Evolutionary conservation across 345 rosid genomes (phyloP).

Genomic region (Ailanthus altissimus): DNA sequence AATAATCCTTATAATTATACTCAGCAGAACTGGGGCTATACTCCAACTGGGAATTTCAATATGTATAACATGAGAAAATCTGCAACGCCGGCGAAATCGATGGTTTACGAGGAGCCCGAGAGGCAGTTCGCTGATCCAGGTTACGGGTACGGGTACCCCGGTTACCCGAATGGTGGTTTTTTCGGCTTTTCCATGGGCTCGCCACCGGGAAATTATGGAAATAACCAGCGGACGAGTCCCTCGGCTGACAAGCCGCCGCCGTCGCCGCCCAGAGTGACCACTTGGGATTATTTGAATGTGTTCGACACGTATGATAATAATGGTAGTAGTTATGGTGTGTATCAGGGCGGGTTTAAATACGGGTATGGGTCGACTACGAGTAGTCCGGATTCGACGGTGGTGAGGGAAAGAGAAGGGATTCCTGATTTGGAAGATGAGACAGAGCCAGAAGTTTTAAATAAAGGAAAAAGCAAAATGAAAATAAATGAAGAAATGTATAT

Average conservation of each 20-base stretch:
- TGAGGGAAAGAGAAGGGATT: constrained; percentile 93
- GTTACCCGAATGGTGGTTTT: constrained; percentile 45
- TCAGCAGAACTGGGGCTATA: constrained; percentile 46
- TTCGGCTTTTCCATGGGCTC: constrained; percentile 53
- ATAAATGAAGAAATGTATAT: constrained; percentile 31
- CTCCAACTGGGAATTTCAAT: constrained; percentile 31
- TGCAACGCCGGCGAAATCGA: constrained; percentile 59
- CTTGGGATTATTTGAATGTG: constrained; percentile 85
- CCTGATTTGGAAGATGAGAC: constrained; percentile 97
- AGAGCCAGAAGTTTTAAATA: constrained; percentile 59
- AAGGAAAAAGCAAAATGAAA: constrained; percentile 37
- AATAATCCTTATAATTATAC: constrained; percentile 36
- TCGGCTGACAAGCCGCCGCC: constrained; percentile 38
- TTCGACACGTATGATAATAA: constrained; percentile 54
- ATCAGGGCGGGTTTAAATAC: constrained; percentile 33
- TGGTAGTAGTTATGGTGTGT: constrained; percentile 31
- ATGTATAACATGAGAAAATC: constrained; percentile 79
- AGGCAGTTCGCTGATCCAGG: constrained; percentile 34
- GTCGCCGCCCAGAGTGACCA: constrained; percentile 67
- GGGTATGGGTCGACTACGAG: constrained; percentile 60
- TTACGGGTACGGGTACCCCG: constrained; percentile 43
- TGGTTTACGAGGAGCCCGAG: constrained; percentile 67
- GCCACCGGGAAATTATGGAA: constrained; percentile 30
- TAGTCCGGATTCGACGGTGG: constrained; percentile 86
- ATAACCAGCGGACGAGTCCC: constrained; percentile 30